Base-by-base conservation (phyloP, 2,329 filamentous ascomycete species). In the Elsinoe fawcettii region DNA sequence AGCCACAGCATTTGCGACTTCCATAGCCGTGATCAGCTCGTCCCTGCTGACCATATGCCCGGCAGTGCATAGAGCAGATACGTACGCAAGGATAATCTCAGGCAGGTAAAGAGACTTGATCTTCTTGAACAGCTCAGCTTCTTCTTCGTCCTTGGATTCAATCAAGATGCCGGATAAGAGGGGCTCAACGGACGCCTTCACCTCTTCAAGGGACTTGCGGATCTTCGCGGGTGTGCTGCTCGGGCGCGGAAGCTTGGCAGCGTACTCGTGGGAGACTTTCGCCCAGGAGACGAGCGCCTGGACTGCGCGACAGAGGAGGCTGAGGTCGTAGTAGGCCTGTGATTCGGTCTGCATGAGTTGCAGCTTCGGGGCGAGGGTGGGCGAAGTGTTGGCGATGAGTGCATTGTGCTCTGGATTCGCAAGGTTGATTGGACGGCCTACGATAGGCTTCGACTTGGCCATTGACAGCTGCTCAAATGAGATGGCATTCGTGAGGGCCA, bases 91-190 rank as follows among this genome's bases (percentile, higher is more conserved):
- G 41, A 96, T 77, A 16, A 88, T 81, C 69, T 96, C 90, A 1
- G 93, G 91, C 2, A 99, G 78, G 70, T 95, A 97, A 0, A 82
- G 81, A 56, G 83, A 80, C 62, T 90, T 84, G 54, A 97, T 81
- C 22, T 77, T 73, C 49, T 73, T 72, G 49, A 90, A 79, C 56
- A 88, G 82, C 14, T 75, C 69, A 59, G 82, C 79, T 65, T 86
- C 86, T 55, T 69, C 66, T 51, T 76, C 78, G 54, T 67, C 63
- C 9, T 60, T 55, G 1, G 66, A 59, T 9, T 63, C 56, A 9
- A 62, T 61, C 9, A 73, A 63, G 30, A 71, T 63, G 51, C 66
- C 66, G 16, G 63, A 46, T 7, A 74, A 60, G n/a, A 74, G 60
- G 3, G 68, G 66, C 32, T 64, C 64, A 61, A 77, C 71, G 7